These are phyloP conservation scores for Clonostachys chloroleuca DNA, from an alignment of 2,329 filamentous ascomycete genomes.

Conservation along the genomic window DNA sequence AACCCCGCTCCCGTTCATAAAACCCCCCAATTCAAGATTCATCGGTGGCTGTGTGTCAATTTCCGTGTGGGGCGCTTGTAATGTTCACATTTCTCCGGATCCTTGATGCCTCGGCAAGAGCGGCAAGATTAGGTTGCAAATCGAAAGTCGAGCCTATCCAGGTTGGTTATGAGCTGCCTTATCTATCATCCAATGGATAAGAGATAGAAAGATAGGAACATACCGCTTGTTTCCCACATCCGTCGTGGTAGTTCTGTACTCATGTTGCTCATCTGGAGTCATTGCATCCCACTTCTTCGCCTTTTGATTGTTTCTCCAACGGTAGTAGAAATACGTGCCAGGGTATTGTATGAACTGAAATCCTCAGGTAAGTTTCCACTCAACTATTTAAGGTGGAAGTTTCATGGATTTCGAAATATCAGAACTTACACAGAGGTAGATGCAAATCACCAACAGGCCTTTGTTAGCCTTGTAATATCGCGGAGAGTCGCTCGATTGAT, in stretches of 20 bases:
- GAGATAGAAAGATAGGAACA: background rate
- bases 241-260: conserved; percentile 35
- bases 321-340: conserved; percentile 28
- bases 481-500: conserved; percentile 24
- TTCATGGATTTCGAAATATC: too few species aligned
- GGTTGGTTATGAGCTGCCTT: background rate
- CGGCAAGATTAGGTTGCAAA: conserved; percentile 1
- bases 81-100: too few species aligned
- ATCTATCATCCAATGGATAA: background rate
- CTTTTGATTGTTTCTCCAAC: conserved; percentile 27
- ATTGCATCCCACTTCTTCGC: conserved; percentile 29
- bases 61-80: too few species aligned
- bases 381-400: background rate
- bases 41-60: too few species aligned
- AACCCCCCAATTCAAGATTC: too few species aligned
- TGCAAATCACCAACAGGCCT: conserved; percentile 24
- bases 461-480: conserved; percentile 31
- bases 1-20: too few species aligned
- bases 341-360: conserved; percentile 27
- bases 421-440: conserved; percentile 31
- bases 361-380: too few species aligned
- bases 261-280: conserved; percentile 29
- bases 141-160: conserved; percentile 4
- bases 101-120: too few species aligned
- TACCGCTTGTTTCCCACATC: conserved; percentile 16